phyloP scores from a whole-genome alignment of 2,329 filamentous ascomycete genomes.

The Fusarium sp. region DNA sequence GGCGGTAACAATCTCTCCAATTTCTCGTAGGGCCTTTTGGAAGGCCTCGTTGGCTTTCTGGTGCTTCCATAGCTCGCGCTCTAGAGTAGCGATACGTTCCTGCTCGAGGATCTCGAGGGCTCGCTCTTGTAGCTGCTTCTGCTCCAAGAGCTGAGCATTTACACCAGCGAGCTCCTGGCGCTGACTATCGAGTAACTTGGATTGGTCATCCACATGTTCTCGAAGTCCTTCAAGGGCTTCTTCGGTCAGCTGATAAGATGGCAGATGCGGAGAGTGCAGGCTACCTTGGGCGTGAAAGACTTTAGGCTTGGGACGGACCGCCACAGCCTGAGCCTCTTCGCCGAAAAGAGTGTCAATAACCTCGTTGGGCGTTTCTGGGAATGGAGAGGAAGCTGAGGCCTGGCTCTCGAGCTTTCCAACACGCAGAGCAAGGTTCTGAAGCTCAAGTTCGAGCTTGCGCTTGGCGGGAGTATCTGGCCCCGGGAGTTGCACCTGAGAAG shows the following conservation, averaged over 20 bases:
- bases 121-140: slow-evolving; percentile 85
- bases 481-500: slow-evolving; percentile 74
- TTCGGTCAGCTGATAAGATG: slow-evolving; percentile 71
- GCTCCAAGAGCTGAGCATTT: slow-evolving; percentile 84
- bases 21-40: slow-evolving; percentile 95
- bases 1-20: slow-evolving; percentile 96
- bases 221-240: slow-evolving; percentile 86
- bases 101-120: slow-evolving; percentile 85
- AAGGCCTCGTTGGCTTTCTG: slow-evolving; percentile 98
- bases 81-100: slow-evolving; percentile 87
- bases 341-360: slow-evolving; percentile 71
- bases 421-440: slow-evolving; percentile 79
- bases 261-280: slow-evolving; percentile 51
- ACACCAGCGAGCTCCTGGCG: slow-evolving; percentile 87
- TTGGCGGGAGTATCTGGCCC: slow-evolving; percentile 82
- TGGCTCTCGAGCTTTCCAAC: slow-evolving; percentile 86
- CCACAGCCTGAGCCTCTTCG: slow-evolving; percentile 61
- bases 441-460: slow-evolving; percentile 81
- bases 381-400: slow-evolving; percentile 69
- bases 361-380: slow-evolving; percentile 87
- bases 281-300: slow-evolving; percentile 58
- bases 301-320: slow-evolving; percentile 56
- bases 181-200: slow-evolving; percentile 89
- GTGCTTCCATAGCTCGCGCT: slow-evolving; percentile 95
- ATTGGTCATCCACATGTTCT: slow-evolving; percentile 93